These are phyloP conservation scores for Myrica gale DNA, from an alignment of 306 rosid species.

Conservation along the genomic window DNA sequence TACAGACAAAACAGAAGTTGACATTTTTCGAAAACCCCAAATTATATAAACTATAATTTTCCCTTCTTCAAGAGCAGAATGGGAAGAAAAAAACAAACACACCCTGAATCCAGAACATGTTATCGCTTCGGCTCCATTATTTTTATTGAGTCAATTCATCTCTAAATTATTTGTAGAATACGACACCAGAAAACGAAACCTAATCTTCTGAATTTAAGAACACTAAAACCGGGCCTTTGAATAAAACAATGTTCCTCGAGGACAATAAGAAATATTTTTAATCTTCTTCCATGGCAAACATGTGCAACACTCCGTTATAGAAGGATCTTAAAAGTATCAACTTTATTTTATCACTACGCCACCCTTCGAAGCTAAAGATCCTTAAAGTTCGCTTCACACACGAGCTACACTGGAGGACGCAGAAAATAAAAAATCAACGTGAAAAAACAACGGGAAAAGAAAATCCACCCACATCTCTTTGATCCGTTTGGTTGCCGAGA, in stretches of 20 bases:
- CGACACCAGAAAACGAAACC: neutral
- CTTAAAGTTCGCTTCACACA: constrained; percentile 57
- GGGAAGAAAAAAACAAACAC: neutral
- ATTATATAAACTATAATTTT: neutral
- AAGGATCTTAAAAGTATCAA: constrained; percentile 29
- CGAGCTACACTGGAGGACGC: constrained; percentile 34
- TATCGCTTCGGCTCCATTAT: no score
- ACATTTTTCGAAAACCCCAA: neutral
- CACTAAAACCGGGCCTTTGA: constrained; percentile 21
- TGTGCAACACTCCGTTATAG: constrained; percentile 43
- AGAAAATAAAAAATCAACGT: neutral
- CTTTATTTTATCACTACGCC: constrained; percentile 30
- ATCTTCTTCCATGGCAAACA: constrained; percentile 13
- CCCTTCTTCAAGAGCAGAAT: neutral
- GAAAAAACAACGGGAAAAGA: neutral
- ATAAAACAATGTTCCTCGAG: constrained; percentile 6
- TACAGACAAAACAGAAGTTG: neutral
- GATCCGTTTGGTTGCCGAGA: constrained; percentile 20
- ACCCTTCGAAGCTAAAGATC: constrained; percentile 53
- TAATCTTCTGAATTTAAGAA: constrained; percentile 16
- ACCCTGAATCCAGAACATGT: neutral
- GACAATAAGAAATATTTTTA: neutral
- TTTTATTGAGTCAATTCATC: neutral
- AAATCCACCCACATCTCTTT: neutral
- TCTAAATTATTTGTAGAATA: neutral